phyloP scores from a whole-genome alignment of 345 rosid genomes.

The Garcia nutans region DNA sequence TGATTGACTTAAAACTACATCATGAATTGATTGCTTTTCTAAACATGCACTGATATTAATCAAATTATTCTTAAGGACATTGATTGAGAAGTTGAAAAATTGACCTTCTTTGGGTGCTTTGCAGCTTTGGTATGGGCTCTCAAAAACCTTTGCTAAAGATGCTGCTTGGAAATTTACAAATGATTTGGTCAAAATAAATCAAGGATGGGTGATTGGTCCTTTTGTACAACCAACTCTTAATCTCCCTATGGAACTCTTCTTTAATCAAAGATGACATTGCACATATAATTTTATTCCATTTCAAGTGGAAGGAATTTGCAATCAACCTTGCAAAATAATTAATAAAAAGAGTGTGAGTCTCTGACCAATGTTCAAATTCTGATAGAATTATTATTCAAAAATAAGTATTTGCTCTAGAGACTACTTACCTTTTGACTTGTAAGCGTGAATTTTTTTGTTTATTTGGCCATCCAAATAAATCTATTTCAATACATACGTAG shows the following conservation, averaged over 20 bases:
- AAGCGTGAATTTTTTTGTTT: too few relatives aligned
- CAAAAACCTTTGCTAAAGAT: slow-evolving; percentile 19
- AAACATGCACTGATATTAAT: neutral
- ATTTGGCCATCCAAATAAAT: too few relatives aligned
- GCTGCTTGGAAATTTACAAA: slow-evolving; percentile 25
- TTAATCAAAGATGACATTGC: too few relatives aligned
- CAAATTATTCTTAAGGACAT: neutral
- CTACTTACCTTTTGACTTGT: too few relatives aligned
- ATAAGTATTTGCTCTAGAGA: too few relatives aligned
- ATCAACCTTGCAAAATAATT: too few relatives aligned
- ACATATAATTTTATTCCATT: too few relatives aligned
- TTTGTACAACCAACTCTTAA: slow-evolving; percentile 15
- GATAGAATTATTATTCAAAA: too few relatives aligned
- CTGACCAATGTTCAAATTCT: too few relatives aligned
- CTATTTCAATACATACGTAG: too few relatives aligned
- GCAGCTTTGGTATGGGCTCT: slow-evolving; percentile 13
- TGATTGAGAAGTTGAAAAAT: neutral
- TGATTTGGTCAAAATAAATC: slow-evolving; percentile 13
- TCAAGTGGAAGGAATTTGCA: too few relatives aligned
- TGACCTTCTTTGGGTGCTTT: neutral
- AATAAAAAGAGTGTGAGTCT: too few relatives aligned
- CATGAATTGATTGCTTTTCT: neutral
- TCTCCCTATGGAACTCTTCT: neutral
- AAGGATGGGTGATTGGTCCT: slow-evolving; percentile 17
- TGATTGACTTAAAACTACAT: neutral